These are phyloP conservation scores for Coelastrella sp. DNA, from an alignment of 139 green algal species.

Conservation along the genomic window DNA sequence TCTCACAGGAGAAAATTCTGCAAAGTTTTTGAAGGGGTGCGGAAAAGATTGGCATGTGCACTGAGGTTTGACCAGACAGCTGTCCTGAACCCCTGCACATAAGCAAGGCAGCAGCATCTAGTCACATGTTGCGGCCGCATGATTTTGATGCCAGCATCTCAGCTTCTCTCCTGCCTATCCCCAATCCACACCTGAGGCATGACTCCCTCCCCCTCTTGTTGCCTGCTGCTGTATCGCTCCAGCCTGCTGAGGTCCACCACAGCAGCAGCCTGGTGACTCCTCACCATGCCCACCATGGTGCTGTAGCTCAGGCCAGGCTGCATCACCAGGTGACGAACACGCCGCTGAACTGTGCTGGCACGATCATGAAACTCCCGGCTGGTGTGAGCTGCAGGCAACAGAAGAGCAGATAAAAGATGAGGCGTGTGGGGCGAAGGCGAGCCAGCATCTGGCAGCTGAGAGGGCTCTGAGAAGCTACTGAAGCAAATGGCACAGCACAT, in stretches of 20 bases:
- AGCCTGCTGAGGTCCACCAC: conserved; percentile 67
- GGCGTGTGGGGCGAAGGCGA: too few species aligned
- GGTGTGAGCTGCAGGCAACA: conserved; percentile 3
- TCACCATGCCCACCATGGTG: conserved; percentile 19
- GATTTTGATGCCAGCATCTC: too few species aligned
- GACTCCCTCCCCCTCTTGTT: background rate
- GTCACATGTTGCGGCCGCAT: too few species aligned
- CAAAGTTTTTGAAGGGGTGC: background rate
- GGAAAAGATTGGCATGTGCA: too few species aligned
- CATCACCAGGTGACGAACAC: conserved; percentile 14
- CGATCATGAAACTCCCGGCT: conserved; percentile 14
- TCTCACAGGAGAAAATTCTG: background rate
- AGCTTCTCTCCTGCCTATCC: background rate
- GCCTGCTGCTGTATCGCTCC: conserved; percentile 49
- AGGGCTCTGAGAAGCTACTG: too few species aligned
- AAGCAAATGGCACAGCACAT: too few species aligned
- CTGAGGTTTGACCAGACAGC: too few species aligned
- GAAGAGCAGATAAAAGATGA: background rate
- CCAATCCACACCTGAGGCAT: background rate
- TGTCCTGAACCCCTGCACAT: too few species aligned
- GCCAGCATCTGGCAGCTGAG: too few species aligned
- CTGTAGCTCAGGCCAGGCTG: conserved; percentile 22
- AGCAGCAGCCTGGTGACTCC: conserved; percentile 29
- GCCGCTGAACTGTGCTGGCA: background rate
- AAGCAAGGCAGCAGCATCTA: too few species aligned